Conservation (phyloP, 202 grass and related monocot species). For the Schoenoplectus triqueter region DNA sequence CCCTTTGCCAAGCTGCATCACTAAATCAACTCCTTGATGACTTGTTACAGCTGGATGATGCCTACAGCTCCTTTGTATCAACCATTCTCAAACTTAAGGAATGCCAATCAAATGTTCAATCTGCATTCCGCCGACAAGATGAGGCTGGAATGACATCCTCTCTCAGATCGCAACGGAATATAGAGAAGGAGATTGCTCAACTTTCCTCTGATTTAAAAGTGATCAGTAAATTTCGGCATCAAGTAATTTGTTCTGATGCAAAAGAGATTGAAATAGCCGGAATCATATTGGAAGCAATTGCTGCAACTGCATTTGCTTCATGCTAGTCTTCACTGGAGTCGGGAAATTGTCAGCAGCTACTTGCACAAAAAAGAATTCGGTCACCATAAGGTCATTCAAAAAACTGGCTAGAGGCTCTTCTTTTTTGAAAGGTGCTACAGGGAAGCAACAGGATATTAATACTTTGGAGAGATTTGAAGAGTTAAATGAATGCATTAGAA, state of each 20-base stretch:
- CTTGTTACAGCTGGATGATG: slow-evolving; percentile 61
- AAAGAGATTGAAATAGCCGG: slow-evolving; percentile 45
- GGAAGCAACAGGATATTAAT: slow-evolving; percentile 2
- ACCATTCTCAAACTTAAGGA: slow-evolving; percentile 39
- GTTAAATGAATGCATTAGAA: slow-evolving; percentile 39
- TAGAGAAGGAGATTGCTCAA: slow-evolving; percentile 53
- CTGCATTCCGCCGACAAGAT: slow-evolving; percentile 53
- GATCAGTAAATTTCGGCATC: background rate
- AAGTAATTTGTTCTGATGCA: background rate
- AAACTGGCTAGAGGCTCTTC: slow-evolving; percentile 4
- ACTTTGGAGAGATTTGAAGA: slow-evolving; percentile 46
- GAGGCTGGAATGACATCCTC: slow-evolving; percentile 35
- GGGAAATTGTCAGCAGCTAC: slow-evolving; percentile 32
- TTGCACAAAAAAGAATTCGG: background rate
- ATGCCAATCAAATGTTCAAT: slow-evolving; percentile 37
- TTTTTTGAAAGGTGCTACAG: slow-evolving; percentile 31
- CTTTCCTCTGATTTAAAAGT: slow-evolving; percentile 43
- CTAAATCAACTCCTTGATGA: slow-evolving; percentile 48
- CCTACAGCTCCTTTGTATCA: slow-evolving; percentile 55
- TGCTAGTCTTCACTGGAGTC: slow-evolving; percentile 36
- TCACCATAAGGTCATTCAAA: slow-evolving; percentile 28
- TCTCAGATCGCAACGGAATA: slow-evolving; percentile 37
- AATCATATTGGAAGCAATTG: slow-evolving; percentile 45
- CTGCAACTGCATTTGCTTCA: slow-evolving; percentile 28
- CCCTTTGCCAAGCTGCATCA: background rate